phyloP scores from a whole-genome alignment of 805 yeast genomes.

The Saccharomycopsis javanensis region DNA sequence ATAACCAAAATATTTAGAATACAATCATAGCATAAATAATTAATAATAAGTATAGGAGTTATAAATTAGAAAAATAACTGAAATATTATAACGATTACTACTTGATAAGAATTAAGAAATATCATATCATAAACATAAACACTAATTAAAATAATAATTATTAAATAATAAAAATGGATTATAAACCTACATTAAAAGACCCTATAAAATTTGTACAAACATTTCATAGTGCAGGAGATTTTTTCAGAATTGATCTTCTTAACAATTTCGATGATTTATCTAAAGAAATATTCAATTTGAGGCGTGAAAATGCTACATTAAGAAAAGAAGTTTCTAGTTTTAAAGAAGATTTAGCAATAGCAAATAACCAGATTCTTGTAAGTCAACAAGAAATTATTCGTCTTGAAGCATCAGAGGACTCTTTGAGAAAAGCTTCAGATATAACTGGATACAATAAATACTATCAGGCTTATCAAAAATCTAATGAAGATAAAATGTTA shows the following conservation, averaged over 20 bases:
- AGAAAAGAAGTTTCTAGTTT: slow-evolving; percentile 9
- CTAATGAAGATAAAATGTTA: neutral
- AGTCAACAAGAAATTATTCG: slow-evolving; percentile 16
- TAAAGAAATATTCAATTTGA: slow-evolving; percentile 7
- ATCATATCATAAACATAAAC: neutral
- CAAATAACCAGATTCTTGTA: slow-evolving; percentile 13
- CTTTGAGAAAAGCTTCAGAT: slow-evolving; percentile 13
- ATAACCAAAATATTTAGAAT: no score
- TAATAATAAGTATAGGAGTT: no score
- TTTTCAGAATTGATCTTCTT: slow-evolving; percentile 17
- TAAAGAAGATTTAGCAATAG: slow-evolving; percentile 17
- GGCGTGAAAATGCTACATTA: slow-evolving; percentile 8
- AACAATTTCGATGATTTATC: slow-evolving; percentile 15
- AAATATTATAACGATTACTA: no score
- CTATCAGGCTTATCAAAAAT: slow-evolving; percentile 2
- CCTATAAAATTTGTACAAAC: slow-evolving; percentile 12
- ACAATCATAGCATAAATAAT: no score
- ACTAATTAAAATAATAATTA: neutral
- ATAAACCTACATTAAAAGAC: slow-evolving; percentile 15
- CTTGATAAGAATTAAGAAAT: neutral
- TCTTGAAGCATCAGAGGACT: slow-evolving; percentile 7
- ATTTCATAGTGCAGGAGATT: slow-evolving; percentile 10
- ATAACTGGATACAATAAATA: slow-evolving; percentile 8
- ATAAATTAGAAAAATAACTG: no score
- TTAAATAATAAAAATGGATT: slow-evolving; percentile 8